Conservation (phyloP, 179 eudicot genomes). For the Corrigiola litoralis region DNA sequence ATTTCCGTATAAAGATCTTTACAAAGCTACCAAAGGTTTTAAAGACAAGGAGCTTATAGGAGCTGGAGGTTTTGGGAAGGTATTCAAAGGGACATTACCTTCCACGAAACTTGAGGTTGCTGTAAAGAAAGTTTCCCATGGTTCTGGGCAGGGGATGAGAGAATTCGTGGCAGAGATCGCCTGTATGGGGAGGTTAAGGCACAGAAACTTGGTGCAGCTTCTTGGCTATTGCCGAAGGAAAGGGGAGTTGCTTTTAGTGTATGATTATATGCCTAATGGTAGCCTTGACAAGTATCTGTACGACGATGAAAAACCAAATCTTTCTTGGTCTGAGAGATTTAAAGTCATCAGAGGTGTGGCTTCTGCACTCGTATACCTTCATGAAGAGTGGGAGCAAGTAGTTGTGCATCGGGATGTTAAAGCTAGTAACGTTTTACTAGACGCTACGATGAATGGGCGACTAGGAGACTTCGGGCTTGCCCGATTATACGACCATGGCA, state of each 20-base stretch:
- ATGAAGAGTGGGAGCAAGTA: constrained; percentile 44
- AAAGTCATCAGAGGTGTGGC: constrained; percentile 33
- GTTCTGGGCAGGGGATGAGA: constrained; percentile 33
- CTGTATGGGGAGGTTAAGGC: constrained; percentile 35
- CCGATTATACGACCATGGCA: constrained; percentile 29
- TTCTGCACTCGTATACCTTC: constrained; percentile 33
- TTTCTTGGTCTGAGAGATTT: constrained; percentile 27
- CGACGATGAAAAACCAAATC: constrained; percentile 8
- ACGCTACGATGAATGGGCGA: constrained; percentile 26
- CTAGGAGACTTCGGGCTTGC: constrained; percentile 32
- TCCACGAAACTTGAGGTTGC: constrained; percentile 26
- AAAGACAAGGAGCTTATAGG: constrained; percentile 26
- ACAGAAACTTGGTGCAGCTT: constrained; percentile 28
- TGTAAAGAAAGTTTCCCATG: constrained; percentile 34
- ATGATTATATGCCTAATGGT: constrained; percentile 38
- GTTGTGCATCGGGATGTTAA: constrained; percentile 33
- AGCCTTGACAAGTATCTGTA: constrained; percentile 35
- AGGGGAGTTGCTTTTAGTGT: constrained; percentile 27
- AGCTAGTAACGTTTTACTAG: constrained; percentile 25
- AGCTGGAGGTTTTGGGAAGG: constrained; percentile 33
- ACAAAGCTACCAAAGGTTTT: constrained; percentile 33
- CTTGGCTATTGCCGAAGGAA: constrained; percentile 31
- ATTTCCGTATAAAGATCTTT: constrained; percentile 31
- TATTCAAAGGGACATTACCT: constrained; percentile 27
- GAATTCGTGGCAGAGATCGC: constrained; percentile 32